Evolutionary conservation across 805 yeast species (phyloP), one percentile per base, ranked within the genome.

Genomic region (Candida piceae): DNA sequence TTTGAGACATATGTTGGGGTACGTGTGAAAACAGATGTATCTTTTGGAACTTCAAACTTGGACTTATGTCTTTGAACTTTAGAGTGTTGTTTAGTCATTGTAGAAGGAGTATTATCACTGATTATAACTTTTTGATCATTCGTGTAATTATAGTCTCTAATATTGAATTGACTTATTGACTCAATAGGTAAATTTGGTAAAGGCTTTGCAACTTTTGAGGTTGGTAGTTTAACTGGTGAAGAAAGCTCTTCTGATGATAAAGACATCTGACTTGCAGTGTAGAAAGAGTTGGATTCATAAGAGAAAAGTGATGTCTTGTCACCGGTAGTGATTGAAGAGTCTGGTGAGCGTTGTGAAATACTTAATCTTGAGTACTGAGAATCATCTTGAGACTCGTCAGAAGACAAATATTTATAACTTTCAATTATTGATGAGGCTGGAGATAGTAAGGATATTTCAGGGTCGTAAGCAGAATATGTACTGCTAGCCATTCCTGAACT

Each of bases 21-120:
- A 36, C 57, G 44, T 7, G 61, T 55, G 26, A 50, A 55, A 1
- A 52, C 38, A 1, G 49, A 34, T 1, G 57, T 49, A 36, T 55
- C 59, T 19, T 47, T 30, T 3, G 52, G 54, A 17, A 45, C 42
- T 23, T 36, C 32, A 24, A 44, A 29, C 18, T 35, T 7, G 29
- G 29, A 12, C 21, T 18, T 17, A 15, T 12, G 28, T 28, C 23
- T 41, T 25, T 21, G 17, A 19, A n/a, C 20, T 16, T 41, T 37
- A 18, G 29, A 16, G 5, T 16, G 40, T 15, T 32, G 19, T 16
- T 39, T 27, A 3, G 43, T 38, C 10, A 41, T 35, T 16, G 31
- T 3, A n/a, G 39, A 32, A 7, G 41, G 12, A 9, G 42, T 38
- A 19, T 25, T 20, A 18, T 42, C 35, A 16, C 28, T 18, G 5